Evolutionary conservation across 164 flowering plant genomes (phyloP).

Genomic region (Echeveria elegans): DNA sequence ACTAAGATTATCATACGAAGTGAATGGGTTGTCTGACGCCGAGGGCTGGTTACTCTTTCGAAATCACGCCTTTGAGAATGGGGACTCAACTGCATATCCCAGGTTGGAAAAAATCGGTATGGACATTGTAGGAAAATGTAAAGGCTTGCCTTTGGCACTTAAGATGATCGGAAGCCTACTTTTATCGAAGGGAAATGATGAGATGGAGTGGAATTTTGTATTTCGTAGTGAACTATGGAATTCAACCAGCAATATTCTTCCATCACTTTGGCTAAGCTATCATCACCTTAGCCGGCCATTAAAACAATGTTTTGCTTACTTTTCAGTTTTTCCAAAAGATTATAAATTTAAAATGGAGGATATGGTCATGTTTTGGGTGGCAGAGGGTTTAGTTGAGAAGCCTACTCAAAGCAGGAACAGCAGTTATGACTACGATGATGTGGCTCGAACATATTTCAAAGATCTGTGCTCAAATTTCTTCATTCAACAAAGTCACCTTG

Average conservation of each 20-base stretch:
- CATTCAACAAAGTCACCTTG: constrained; percentile 11
- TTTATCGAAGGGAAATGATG: constrained; percentile 7
- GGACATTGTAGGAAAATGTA: constrained; percentile 21
- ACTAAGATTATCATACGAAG: background rate
- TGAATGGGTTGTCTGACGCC: constrained; percentile 13
- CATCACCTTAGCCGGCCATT: constrained; percentile 17
- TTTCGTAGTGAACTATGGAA: constrained; percentile 17
- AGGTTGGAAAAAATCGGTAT: constrained; percentile 11
- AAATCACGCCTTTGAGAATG: constrained; percentile 14
- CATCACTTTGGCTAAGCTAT: constrained; percentile 16
- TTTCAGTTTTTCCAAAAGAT: constrained; percentile 18
- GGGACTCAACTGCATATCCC: background rate
- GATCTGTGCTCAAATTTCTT: constrained; percentile 23
- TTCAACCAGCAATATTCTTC: constrained; percentile 8
- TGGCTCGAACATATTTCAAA: constrained; percentile 17
- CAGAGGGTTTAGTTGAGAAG: constrained; percentile 17
- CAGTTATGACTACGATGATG: constrained; percentile 14
- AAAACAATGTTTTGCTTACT: constrained; percentile 26
- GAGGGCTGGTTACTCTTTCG: constrained; percentile 22
- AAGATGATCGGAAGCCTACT: constrained; percentile 20
- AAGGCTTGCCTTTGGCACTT: constrained; percentile 26
- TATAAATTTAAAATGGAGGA: constrained; percentile 10
- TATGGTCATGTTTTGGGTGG: constrained; percentile 21
- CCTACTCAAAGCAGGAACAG: background rate
- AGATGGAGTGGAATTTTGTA: constrained; percentile 14